Conservation (phyloP, 2,329 filamentous ascomycete genomes). For the Microcera coccophila region DNA sequence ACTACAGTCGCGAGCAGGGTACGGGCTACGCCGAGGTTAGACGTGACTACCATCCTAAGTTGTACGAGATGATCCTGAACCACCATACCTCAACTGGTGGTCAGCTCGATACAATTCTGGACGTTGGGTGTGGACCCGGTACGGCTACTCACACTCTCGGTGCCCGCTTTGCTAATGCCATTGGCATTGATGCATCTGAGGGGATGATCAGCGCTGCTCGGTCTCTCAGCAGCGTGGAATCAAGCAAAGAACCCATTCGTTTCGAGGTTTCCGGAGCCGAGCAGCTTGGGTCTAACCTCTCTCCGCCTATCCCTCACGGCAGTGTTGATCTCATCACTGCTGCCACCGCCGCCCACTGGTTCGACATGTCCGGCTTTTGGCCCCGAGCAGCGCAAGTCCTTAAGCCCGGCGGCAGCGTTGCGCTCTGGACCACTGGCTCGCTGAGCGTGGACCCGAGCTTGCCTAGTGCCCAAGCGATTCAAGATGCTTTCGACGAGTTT, state of each 20-base stretch:
- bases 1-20: conserved; percentile 41
- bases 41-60: conserved; percentile 38
- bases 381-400: conserved; percentile 42
- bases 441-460: conserved; percentile 28
- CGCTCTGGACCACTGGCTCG: conserved; percentile 43
- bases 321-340: conserved; percentile 49
- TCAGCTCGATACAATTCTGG: conserved; percentile 40
- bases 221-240: conserved; percentile 29
- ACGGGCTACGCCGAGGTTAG: conserved; percentile 42
- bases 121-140: conserved; percentile 57
- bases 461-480: conserved; percentile 40
- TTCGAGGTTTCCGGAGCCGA: conserved; percentile 46
- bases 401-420: conserved; percentile 51
- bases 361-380: conserved; percentile 52
- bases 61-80: conserved; percentile 46
- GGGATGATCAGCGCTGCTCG: conserved; percentile 51
- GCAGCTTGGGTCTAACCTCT: conserved; percentile 33
- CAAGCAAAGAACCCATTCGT: conserved; percentile 30
- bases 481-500: conserved; percentile 38
- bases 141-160: conserved; percentile 44
- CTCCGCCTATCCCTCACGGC: conserved; percentile 26
- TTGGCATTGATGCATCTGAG: conserved; percentile 49
- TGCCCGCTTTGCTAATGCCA: conserved; percentile 40
- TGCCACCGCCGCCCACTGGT: conserved; percentile 55
- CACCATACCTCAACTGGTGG: conserved; percentile 47